Evolutionary conservation across 2,329 filamentous ascomycete genomes (phyloP).

Genomic region (Talaromyces sp.): DNA sequence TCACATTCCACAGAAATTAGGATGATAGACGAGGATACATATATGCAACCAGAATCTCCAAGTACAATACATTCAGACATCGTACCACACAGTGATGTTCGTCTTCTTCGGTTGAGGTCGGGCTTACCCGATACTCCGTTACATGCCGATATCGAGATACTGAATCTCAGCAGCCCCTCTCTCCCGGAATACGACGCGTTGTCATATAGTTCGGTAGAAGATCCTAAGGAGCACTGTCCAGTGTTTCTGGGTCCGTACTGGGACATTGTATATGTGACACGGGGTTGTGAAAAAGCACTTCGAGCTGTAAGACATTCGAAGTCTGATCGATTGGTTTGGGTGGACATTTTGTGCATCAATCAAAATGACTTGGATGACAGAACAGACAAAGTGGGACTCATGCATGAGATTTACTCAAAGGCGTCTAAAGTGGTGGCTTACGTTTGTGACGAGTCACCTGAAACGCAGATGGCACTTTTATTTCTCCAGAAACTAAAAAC

Average conservation of each 20-base stretch:
- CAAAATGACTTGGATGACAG: neutral
- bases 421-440: neutral
- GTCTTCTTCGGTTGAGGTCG: neutral
- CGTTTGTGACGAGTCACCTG: neutral
- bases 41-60: neutral
- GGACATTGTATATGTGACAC: neutral
- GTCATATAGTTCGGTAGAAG: neutral
- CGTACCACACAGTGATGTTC: neutral
- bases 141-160: neutral
- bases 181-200: neutral
- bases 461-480: neutral
- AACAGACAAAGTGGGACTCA: neutral
- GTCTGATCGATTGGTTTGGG: neutral
- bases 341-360: slow-evolving; percentile 4
- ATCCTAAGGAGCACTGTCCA: neutral
- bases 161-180: neutral
- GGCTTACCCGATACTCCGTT: neutral
- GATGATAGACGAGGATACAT: neutral
- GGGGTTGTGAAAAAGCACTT: neutral
- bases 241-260: neutral
- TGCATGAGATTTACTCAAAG: neutral
- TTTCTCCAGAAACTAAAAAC: neutral
- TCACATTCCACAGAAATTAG: neutral
- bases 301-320: neutral
- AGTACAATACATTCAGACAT: neutral